Evolutionary conservation across 495 filamentous ascomycete species (phyloP).

Genomic region (Lepraria neglecta): DNA sequence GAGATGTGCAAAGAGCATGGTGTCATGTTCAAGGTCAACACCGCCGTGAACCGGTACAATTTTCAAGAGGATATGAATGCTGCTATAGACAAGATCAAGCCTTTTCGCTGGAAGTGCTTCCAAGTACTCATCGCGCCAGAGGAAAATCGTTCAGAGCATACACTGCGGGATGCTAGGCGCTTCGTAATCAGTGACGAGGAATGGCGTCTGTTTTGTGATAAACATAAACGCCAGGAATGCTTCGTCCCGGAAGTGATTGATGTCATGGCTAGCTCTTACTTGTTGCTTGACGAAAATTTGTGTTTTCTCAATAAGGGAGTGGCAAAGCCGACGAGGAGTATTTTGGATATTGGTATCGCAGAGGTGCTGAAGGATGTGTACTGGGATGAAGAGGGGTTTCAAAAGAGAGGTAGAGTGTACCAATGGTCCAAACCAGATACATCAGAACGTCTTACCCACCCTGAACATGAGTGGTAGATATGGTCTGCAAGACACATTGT

Average conservation of each 20-base stretch:
- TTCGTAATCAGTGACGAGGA: constrained; percentile 46
- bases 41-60: constrained; percentile 45
- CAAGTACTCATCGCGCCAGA: constrained; percentile 51
- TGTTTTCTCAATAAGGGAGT: constrained; percentile 47
- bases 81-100: constrained; percentile 37
- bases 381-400: constrained; percentile 48
- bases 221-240: constrained; percentile 38
- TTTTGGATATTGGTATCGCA: constrained; percentile 49
- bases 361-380: constrained; percentile 42
- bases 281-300: constrained; percentile 52
- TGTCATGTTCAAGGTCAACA: constrained; percentile 56
- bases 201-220: constrained; percentile 43
- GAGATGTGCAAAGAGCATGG: constrained; percentile 42
- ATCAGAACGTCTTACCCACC: background rate
- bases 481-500: background rate
- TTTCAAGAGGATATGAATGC: constrained; percentile 50
- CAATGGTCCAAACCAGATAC: constrained; percentile 41
- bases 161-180: constrained; percentile 40
- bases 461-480: constrained; percentile 7
- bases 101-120: constrained; percentile 56
- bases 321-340: constrained; percentile 35
- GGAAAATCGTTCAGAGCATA: constrained; percentile 46
- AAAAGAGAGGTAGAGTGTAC: constrained; percentile 45
- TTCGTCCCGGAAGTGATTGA: constrained; percentile 48
- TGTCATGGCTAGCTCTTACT: constrained; percentile 43